Percentiles rank a stretch among this genome's conserved stretches.
These are phyloP conservation scores for Phoma herbarum DNA, from an alignment of 2,329 filamentous ascomycete species.

Conservation along the genomic window DNA sequence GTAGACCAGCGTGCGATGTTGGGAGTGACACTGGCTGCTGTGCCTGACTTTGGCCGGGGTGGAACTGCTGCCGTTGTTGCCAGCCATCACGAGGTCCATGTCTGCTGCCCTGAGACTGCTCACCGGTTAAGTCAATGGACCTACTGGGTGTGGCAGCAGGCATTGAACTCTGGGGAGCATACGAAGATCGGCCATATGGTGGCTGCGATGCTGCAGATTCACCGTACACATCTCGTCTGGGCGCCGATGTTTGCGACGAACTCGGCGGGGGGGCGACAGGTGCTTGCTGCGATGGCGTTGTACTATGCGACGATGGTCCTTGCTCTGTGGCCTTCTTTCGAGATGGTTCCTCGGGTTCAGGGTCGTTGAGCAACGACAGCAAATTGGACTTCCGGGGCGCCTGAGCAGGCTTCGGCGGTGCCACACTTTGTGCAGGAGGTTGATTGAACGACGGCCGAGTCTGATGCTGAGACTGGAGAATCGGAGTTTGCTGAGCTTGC, in stretches of 20 bases:
- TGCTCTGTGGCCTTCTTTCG: slow-evolving; percentile 47
- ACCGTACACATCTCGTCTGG: slow-evolving; percentile 39
- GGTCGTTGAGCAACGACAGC: slow-evolving; percentile 50
- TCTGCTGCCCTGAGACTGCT: slow-evolving; percentile 35
- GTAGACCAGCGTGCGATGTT: slow-evolving; percentile 39
- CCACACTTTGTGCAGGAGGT: slow-evolving; percentile 28
- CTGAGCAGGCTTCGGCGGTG: slow-evolving; percentile 40
- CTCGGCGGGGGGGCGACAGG: slow-evolving; percentile 45
- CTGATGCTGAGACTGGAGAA: slow-evolving; percentile 33
- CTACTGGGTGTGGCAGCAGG: slow-evolving; percentile 34
- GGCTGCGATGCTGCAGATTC: slow-evolving; percentile 37
- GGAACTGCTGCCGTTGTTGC: slow-evolving; percentile 41
- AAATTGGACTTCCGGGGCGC: slow-evolving; percentile 51
- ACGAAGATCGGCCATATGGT: slow-evolving; percentile 37
- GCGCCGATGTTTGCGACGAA: slow-evolving; percentile 34
- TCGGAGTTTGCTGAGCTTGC: slow-evolving; percentile 32
- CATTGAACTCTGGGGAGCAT: slow-evolving; percentile 39
- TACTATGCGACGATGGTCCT: slow-evolving; percentile 45
- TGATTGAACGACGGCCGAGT: slow-evolving; percentile 34
- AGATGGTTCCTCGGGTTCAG: slow-evolving; percentile 48
- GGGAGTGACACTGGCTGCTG: slow-evolving; percentile 36
- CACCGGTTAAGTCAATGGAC: slow-evolving; percentile 45
- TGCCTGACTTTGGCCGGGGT: slow-evolving; percentile 38
- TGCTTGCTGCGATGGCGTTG: slow-evolving; percentile 47
- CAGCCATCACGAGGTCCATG: slow-evolving; percentile 40